These are phyloP conservation scores for Populus hybrid DNA, from an alignment of 441 rosid species.

Conservation along the genomic window DNA sequence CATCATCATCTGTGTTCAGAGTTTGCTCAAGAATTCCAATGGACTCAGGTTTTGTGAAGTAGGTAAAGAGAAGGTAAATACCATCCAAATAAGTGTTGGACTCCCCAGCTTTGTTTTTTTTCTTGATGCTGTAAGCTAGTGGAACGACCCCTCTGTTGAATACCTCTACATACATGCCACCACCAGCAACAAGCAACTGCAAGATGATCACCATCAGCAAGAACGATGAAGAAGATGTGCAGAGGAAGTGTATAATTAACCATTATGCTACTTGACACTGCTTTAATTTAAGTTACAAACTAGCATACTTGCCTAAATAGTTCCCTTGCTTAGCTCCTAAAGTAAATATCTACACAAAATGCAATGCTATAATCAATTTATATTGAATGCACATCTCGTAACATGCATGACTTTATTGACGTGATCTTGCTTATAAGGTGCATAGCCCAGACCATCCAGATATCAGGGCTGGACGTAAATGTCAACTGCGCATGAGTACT, in stretches of 20 bases:
- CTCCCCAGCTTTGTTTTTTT: slow-evolving; percentile 86
- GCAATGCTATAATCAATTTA: neutral
- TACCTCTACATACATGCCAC: slow-evolving; percentile 94
- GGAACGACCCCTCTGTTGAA: slow-evolving; percentile 96
- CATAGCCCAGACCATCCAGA: neutral
- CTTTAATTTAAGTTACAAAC: neutral
- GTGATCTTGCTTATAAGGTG: neutral
- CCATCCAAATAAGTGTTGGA: slow-evolving; percentile 85
- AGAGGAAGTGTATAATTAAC: neutral
- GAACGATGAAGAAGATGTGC: neutral
- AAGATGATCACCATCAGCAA: slow-evolving; percentile 12
- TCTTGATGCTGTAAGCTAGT: slow-evolving; percentile 75
- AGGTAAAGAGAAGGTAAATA: slow-evolving; percentile 85
- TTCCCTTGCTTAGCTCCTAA: neutral
- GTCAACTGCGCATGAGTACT: neutral
- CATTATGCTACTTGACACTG: neutral
- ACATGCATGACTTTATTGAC: neutral
- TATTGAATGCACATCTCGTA: neutral
- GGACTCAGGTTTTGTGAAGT: slow-evolving; percentile 85
- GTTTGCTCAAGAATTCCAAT: slow-evolving; percentile 46
- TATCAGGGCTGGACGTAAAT: neutral
- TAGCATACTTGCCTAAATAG: neutral
- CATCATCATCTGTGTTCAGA: slow-evolving; percentile 59
- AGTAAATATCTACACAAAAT: neutral
- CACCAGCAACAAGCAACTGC: slow-evolving; percentile 94